Conservation (phyloP, 1,284 basidiomycete species). For the Trametes versicolor region DNA sequence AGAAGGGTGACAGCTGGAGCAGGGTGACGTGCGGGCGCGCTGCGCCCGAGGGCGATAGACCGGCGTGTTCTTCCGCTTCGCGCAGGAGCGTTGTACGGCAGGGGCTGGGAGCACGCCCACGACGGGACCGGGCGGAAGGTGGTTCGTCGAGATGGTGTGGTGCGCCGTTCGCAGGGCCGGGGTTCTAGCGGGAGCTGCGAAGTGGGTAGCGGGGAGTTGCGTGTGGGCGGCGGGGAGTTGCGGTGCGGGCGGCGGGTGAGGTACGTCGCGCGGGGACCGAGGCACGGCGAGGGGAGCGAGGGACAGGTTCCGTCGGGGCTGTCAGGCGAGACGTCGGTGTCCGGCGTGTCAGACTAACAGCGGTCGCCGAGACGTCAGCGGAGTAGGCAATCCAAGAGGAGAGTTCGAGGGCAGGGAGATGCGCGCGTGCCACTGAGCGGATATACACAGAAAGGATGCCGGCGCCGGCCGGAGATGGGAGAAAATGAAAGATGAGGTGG, state of each 20-base stretch:
- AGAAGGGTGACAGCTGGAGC: not conserved
- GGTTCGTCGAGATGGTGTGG: conserved; percentile 14
- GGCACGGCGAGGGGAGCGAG: not conserved
- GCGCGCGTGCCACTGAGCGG: not conserved
- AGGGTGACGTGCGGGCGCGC: not conserved
- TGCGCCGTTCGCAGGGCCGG: conserved; percentile 9
- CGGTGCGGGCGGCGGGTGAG: conserved; percentile 1
- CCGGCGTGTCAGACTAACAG: not conserved
- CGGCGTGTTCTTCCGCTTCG: not conserved
- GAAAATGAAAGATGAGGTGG: not conserved
- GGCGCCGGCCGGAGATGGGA: not conserved
- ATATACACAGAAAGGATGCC: conserved; percentile 8
- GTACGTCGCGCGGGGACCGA: not conserved
- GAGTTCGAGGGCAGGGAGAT: not conserved
- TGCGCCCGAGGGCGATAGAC: conserved; percentile 9
- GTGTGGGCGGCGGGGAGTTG: not conserved
- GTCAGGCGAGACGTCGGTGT: conserved; percentile 3
- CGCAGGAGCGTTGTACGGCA: not conserved
- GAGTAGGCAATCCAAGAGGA: not conserved
- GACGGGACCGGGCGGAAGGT: conserved; percentile 1
- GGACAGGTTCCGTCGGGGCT: conserved; percentile 5
- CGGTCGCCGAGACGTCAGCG: not conserved
- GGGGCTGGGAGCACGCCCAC: not conserved
- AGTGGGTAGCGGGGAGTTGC: not conserved
- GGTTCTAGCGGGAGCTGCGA: conserved; percentile 4